A percentile compares a stretch with the other conserved stretches of the same genome.
These are phyloP conservation scores for Globisporangium camurandrum DNA, from an alignment of 352 stramenopile species.

Conservation along the genomic window DNA sequence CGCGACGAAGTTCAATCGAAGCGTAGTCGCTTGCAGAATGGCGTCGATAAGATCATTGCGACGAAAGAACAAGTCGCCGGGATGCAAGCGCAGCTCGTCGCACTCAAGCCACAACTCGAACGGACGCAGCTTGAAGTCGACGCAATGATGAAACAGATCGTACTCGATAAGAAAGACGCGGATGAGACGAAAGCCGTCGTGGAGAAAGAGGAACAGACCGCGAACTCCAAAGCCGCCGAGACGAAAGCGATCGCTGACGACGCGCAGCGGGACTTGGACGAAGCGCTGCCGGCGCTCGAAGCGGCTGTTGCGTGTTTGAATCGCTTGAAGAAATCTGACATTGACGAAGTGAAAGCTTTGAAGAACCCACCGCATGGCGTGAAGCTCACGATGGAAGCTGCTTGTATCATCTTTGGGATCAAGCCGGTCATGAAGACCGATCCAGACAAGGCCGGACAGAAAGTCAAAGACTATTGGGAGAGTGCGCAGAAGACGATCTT, in stretches of 20 bases:
- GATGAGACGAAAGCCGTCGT: constrained; percentile 89
- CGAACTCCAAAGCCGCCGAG: constrained; percentile 89
- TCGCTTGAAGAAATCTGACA: constrained; percentile 89
- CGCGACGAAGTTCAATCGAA: constrained; percentile 85
- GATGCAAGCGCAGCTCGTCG: constrained; percentile 89
- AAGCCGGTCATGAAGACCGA: constrained; percentile 87
- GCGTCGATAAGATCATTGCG: constrained; percentile 90
- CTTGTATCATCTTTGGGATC: constrained; percentile 93
- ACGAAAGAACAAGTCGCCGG: constrained; percentile 89
- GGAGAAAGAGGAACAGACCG: constrained; percentile 87
- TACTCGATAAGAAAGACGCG: constrained; percentile 87
- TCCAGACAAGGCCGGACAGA: constrained; percentile 87
- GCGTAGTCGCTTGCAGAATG: constrained; percentile 82
- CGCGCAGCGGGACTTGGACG: constrained; percentile 88
- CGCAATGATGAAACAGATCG: constrained; percentile 92
- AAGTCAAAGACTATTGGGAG: constrained; percentile 88
- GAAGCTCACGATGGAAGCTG: constrained; percentile 87
- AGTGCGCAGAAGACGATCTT: constrained; percentile 84
- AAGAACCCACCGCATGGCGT: constrained; percentile 86
- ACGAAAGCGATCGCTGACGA: constrained; percentile 91
- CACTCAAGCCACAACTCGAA: constrained; percentile 88
- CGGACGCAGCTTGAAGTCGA: constrained; percentile 91
- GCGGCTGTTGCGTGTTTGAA: constrained; percentile 90
- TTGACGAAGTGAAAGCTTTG: constrained; percentile 89
- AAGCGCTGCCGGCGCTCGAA: constrained; percentile 88